phyloP scores from a whole-genome alignment of 495 filamentous ascomycete genomes.

The Xylaria sp. region DNA sequence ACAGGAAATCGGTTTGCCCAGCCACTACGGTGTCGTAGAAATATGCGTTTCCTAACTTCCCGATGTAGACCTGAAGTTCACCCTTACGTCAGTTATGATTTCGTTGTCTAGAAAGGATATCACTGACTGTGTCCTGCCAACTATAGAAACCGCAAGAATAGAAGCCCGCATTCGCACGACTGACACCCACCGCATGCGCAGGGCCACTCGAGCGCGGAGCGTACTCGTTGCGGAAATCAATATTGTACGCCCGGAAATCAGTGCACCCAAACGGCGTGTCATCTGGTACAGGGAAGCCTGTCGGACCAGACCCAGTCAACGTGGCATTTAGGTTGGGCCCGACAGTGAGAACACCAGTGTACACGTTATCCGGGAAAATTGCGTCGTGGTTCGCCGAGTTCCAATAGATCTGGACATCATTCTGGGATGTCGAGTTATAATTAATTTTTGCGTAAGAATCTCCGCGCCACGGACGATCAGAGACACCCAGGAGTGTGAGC shows the following conservation, averaged over 20 bases:
- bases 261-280: constrained; percentile 64
- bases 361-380: constrained; percentile 61
- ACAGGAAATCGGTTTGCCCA: constrained; percentile 68
- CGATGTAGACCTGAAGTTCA: constrained; percentile 58
- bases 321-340: constrained; percentile 63
- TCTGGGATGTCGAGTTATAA: constrained; percentile 43
- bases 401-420: constrained; percentile 34
- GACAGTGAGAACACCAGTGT: constrained; percentile 60
- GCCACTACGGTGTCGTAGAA: constrained; percentile 57
- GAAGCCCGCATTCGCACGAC: constrained; percentile 64
- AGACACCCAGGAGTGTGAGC: constrained; percentile 62
- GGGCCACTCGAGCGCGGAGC: constrained; percentile 59
- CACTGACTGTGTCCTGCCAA: constrained; percentile 64
- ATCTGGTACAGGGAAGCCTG: constrained; percentile 61
- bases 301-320: constrained; percentile 62
- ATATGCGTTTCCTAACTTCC: constrained; percentile 67
- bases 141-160: constrained; percentile 64
- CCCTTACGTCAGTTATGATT: constrained; percentile 7
- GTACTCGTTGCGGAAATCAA: constrained; percentile 65
- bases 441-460: constrained; percentile 56
- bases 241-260: constrained; percentile 66
- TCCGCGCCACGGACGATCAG: constrained; percentile 46
- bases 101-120: constrained; percentile 1
- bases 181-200: constrained; percentile 61
- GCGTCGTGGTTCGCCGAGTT: constrained; percentile 54